These are phyloP conservation scores for Phytophthora cajani DNA, from an alignment of 352 stramenopile species.

Conservation along the genomic window DNA sequence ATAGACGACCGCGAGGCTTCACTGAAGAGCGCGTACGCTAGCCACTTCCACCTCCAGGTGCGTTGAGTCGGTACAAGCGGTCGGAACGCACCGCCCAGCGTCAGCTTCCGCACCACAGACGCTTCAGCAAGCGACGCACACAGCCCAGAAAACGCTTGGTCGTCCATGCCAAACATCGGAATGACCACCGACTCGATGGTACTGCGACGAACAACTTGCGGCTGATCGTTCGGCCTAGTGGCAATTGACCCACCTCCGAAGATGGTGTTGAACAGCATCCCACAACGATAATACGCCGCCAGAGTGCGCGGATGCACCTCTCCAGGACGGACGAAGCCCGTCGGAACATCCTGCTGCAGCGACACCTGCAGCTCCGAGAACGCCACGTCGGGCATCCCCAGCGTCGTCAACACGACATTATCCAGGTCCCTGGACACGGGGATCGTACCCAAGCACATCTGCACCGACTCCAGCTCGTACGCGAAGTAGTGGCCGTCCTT, in stretches of 20 bases:
- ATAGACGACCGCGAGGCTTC: slow-evolving; percentile 33
- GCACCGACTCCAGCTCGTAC: slow-evolving; percentile 41
- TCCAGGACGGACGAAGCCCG: slow-evolving; percentile 1
- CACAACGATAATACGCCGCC: slow-evolving; percentile 19
- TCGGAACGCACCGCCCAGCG: slow-evolving; percentile 30
- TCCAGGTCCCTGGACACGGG: slow-evolving; percentile 25
- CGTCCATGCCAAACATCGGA: slow-evolving; percentile 36
- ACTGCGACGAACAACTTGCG: slow-evolving; percentile 14
- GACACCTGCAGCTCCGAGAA: slow-evolving; percentile 40
- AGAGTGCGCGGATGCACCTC: slow-evolving; percentile 16
- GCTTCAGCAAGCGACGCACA: slow-evolving; percentile 32
- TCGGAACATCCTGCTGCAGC: slow-evolving; percentile 31
- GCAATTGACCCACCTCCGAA: slow-evolving; percentile 28
- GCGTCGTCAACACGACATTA: slow-evolving; percentile 22
- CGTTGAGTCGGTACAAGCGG: slow-evolving; percentile 21
- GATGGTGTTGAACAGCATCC: slow-evolving; percentile 37
- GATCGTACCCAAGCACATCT: slow-evolving; percentile 39
- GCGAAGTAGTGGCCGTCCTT: slow-evolving; percentile 39
- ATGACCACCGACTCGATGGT: slow-evolving; percentile 38
- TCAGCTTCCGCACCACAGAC: slow-evolving; percentile 20
- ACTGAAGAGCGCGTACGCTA: slow-evolving; percentile 36
- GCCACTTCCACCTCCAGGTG: slow-evolving; percentile 39
- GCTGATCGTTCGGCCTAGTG: slow-evolving; percentile 11
- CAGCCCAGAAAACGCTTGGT: slow-evolving; percentile 27
- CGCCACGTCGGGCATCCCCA: slow-evolving; percentile 19